Conservation (phyloP, 129 eudicot species). For the Gnaphalium uliginosum region DNA sequence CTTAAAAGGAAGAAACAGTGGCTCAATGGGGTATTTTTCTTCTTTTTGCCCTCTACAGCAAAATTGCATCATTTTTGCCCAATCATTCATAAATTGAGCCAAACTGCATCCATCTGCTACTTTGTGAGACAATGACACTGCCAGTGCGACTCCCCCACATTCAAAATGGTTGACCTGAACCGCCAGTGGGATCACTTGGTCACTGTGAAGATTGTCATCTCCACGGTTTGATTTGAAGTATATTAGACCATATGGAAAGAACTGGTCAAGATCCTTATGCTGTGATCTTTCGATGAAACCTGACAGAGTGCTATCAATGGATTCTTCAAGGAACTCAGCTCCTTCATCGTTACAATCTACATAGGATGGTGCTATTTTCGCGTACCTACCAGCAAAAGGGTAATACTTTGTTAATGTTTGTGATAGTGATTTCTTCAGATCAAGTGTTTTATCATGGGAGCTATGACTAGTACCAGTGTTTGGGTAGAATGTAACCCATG, state of each 20-base stretch:
- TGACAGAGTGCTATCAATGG: background rate
- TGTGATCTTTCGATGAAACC: background rate
- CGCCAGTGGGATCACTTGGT: background rate
- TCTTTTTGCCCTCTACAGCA: background rate
- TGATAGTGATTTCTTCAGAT: constrained; percentile 5
- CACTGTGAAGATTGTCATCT: background rate
- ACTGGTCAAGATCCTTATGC: background rate
- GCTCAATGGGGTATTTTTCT: background rate
- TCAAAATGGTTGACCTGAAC: constrained; percentile 8
- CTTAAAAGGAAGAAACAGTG: background rate
- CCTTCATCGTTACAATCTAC: constrained; percentile 29
- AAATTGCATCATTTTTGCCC: background rate
- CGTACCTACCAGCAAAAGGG: constrained; percentile 26
- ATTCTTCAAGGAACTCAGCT: constrained; percentile 2
- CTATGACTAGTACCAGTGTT: background rate
- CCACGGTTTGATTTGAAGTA: background rate
- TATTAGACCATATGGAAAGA: background rate
- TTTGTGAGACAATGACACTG: constrained; percentile 6
- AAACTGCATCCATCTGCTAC: background rate
- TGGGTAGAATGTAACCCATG: background rate
- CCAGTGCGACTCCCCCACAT: constrained; percentile 12
- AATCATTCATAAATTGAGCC: background rate
- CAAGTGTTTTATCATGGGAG: background rate
- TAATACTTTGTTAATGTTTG: constrained; percentile 1
- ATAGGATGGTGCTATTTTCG: background rate